Evolutionary conservation across 2,329 filamentous ascomycete species (phyloP).

Genomic region (Bipolaris oryzae): DNA sequence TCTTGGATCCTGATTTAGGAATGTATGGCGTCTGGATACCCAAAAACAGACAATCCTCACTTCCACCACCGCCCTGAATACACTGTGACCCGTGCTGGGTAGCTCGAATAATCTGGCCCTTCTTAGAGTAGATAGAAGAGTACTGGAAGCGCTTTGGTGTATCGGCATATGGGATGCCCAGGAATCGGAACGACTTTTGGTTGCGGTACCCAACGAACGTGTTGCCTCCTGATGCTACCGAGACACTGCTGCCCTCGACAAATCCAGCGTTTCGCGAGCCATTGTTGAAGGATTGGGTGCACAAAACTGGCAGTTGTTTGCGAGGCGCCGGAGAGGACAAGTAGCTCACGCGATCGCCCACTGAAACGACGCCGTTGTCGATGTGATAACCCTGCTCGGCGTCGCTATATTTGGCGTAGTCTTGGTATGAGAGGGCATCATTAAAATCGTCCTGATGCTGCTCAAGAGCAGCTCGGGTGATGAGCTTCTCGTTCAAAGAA

Average conservation of each 20-base stretch:
- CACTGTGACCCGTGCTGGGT: constrained; percentile 56
- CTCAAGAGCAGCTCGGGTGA: constrained; percentile 52
- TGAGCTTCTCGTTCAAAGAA: constrained; percentile 55
- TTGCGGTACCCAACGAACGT: constrained; percentile 59
- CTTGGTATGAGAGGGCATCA: constrained; percentile 54
- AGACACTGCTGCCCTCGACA: constrained; percentile 42
- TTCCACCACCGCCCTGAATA: constrained; percentile 48
- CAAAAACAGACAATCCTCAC: constrained; percentile 57
- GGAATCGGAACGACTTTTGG: constrained; percentile 56
- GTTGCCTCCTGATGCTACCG: constrained; percentile 52
- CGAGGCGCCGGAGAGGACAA: constrained; percentile 29
- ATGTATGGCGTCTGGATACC: constrained; percentile 55
- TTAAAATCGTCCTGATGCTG: constrained; percentile 55
- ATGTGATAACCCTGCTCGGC: constrained; percentile 53
- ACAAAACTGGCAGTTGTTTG: constrained; percentile 55
- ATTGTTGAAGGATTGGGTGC: constrained; percentile 57
- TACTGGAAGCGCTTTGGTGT: constrained; percentile 54
- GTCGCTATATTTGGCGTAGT: constrained; percentile 49
- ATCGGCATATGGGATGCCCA: constrained; percentile 56
- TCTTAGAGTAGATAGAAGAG: constrained; percentile 54
- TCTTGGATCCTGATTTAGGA: constrained; percentile 47
- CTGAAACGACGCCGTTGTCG: constrained; percentile 48
- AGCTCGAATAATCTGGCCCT: constrained; percentile 54
- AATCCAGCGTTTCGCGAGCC: constrained; percentile 31
- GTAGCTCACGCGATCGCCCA: constrained; percentile 46